Percentiles rank a stretch among this genome's conserved stretches.
Evolutionary conservation across 257 asterid genomes (phyloP).

Genomic region (Rehmannia glutinosa): DNA sequence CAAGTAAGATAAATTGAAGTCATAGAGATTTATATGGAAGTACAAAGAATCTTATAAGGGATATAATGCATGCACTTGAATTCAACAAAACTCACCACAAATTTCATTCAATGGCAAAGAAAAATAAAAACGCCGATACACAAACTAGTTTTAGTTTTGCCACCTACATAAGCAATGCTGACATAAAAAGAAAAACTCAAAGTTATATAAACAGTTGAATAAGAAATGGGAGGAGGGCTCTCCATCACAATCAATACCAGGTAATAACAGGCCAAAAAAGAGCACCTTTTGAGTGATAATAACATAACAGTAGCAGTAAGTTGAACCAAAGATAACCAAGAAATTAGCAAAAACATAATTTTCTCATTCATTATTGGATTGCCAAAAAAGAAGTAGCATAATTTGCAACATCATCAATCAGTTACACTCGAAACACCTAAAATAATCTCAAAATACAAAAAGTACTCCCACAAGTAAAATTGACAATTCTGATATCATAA

Average conservation of each 20-base stretch:
- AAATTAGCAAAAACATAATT: neutral
- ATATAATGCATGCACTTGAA: neutral
- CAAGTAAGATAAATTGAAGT: neutral
- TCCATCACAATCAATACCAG: neutral
- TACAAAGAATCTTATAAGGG: neutral
- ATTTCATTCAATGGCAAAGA: neutral
- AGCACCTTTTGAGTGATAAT: neutral
- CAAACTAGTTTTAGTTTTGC: neutral
- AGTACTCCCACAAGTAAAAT: neutral
- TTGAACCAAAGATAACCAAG: neutral
- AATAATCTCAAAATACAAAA: neutral
- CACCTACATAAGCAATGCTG: neutral
- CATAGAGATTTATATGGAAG: no score
- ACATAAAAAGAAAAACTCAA: neutral
- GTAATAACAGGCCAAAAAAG: neutral
- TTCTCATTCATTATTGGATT: conserved; percentile 1
- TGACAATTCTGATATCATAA: neutral
- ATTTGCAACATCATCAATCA: neutral
- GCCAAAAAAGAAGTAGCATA: neutral
- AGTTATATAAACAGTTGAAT: neutral
- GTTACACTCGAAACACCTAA: neutral
- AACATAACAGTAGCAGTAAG: neutral
- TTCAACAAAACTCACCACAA: neutral
- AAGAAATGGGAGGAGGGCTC: neutral
- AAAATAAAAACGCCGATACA: neutral